A percentile compares a stretch with the other conserved stretches of the same genome.
Conservation (phyloP, 495 filamentous ascomycete genomes). For the Cercophora samala region DNA sequence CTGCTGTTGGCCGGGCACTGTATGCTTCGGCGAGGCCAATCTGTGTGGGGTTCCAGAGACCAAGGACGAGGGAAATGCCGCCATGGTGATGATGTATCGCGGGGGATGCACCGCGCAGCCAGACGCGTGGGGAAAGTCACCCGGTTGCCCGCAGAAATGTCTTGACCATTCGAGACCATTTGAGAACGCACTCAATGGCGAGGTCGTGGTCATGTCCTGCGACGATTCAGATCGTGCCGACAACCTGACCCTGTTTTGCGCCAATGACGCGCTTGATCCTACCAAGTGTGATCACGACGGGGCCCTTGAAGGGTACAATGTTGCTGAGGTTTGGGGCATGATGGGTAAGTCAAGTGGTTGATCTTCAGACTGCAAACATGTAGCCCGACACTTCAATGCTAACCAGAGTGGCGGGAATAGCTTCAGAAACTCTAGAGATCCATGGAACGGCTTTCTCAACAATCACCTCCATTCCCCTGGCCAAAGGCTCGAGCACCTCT, state of each 20-base stretch:
- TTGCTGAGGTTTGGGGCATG: no score
- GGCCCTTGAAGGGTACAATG: no score
- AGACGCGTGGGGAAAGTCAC: neutral
- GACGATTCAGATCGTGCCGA: no score
- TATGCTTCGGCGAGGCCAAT: neutral
- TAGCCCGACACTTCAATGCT: neutral
- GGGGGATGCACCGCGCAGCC: neutral
- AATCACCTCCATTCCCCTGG: neutral
- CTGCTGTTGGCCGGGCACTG: neutral
- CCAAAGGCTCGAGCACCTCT: neutral
- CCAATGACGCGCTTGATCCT: no score
- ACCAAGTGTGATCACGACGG: no score
- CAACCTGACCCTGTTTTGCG: no score
- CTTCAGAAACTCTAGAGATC: no score
- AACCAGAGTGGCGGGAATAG: neutral
- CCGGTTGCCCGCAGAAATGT: neutral
- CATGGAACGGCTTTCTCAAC: neutral
- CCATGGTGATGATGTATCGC: neutral
- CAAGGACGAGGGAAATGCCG: no score
- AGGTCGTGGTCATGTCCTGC: no score
- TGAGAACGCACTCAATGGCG: no score
- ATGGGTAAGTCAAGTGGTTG: no score
- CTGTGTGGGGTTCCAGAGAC: neutral
- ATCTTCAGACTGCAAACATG: no score
- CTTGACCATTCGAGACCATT: neutral